These are phyloP conservation scores for Nemania sp. DNA, from an alignment of 2,329 filamentous ascomycete species.

Conservation along the genomic window DNA sequence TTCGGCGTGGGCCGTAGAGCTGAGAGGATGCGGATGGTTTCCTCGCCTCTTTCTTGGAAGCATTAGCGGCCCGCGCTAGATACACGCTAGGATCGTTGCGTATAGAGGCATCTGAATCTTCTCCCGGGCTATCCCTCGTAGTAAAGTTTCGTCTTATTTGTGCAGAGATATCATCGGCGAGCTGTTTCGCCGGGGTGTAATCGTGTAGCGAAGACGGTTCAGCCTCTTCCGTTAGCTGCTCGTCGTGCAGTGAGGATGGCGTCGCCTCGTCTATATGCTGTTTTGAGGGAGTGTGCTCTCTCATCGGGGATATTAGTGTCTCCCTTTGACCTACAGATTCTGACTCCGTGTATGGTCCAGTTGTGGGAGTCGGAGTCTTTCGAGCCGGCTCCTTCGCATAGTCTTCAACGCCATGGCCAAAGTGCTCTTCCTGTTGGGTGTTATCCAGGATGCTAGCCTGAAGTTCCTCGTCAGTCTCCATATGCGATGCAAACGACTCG, in stretches of 20 bases:
- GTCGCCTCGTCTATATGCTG: constrained; percentile 1
- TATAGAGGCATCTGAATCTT: constrained; percentile 21
- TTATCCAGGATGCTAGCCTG: constrained; percentile 36
- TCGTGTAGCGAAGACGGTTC: constrained; percentile 11
- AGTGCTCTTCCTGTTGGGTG: constrained; percentile 22
- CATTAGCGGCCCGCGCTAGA: constrained; percentile 34
- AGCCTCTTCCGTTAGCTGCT: constrained; percentile 5
- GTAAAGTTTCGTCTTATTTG: constrained; percentile 13
- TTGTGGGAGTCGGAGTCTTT: not conserved
- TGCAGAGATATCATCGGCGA: constrained; percentile 13
- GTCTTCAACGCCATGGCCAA: not conserved
- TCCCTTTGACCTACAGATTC: constrained; percentile 3
- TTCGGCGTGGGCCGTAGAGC: constrained; percentile 13
- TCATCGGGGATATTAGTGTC: constrained; percentile 16
- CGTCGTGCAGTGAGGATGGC: constrained; percentile 13
- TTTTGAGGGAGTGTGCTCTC: constrained; percentile 11
- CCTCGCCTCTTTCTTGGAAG: constrained; percentile 21
- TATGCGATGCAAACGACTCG: constrained; percentile 32
- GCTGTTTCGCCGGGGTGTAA: constrained; percentile 10
- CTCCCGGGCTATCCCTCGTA: constrained; percentile 2
- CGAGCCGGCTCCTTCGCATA: not conserved
- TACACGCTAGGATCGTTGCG: constrained; percentile 32
- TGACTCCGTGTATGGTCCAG: not conserved
- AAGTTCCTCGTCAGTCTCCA: constrained; percentile 34
- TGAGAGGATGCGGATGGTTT: constrained; percentile 20